phyloP scores from a whole-genome alignment of 2,329 filamentous ascomycete genomes.

The Aspergillus sp. region DNA sequence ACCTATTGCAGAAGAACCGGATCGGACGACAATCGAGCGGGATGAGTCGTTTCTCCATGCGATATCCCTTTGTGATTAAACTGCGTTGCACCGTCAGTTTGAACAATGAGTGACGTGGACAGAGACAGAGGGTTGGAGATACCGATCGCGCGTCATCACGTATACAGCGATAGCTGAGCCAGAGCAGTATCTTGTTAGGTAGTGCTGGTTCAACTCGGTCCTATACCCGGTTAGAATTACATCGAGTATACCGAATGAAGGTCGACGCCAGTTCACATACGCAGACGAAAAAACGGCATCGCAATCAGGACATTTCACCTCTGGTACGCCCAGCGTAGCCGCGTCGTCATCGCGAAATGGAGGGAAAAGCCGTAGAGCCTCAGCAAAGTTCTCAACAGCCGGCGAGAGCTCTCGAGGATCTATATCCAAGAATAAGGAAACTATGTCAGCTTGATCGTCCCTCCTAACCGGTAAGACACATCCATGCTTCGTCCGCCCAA shows the following conservation, averaged over 20 bases:
- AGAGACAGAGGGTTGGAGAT: neutral
- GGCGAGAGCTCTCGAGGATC: constrained; percentile 13
- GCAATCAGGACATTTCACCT: constrained; percentile 29
- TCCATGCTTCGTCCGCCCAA: too few species aligned
- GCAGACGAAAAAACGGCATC: constrained; percentile 31
- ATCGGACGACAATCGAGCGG: constrained; percentile 27
- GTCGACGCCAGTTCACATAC: constrained; percentile 16
- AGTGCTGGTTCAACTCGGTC: constrained; percentile 28
- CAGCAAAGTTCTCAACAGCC: constrained; percentile 26
- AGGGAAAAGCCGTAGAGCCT: constrained; percentile 28
- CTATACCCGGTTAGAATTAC: constrained; percentile 15
- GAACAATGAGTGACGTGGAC: neutral
- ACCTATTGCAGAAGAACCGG: constrained; percentile 27
- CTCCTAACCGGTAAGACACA: neutral
- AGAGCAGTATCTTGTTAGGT: constrained; percentile 29
- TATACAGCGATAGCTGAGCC: constrained; percentile 30
- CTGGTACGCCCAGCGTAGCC: constrained; percentile 18
- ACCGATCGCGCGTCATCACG: constrained; percentile 34
- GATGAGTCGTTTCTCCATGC: constrained; percentile 29
- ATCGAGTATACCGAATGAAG: neutral
- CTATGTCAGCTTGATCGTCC: constrained; percentile 4
- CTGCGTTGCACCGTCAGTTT: constrained; percentile 10
- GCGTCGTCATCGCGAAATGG: constrained; percentile 28
- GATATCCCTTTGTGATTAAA: constrained; percentile 32
- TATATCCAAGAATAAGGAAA: neutral